A percentile compares a stretch with the other conserved stretches of the same genome.
phyloP scores from a whole-genome alignment of 169 alveolate species.

The Fabrea salina region DNA sequence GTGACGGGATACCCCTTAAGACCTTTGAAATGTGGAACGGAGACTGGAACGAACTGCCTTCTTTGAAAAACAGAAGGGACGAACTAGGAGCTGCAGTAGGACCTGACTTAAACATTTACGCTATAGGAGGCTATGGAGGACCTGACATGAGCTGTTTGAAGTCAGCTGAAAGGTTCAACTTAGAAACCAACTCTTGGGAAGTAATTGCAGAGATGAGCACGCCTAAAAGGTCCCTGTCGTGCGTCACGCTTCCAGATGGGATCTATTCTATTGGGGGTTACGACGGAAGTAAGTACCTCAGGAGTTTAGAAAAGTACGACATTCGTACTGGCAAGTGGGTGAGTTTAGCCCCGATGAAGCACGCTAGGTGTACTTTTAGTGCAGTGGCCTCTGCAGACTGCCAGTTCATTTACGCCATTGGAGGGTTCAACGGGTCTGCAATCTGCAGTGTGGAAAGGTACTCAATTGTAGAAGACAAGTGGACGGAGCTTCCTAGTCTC shows the following conservation, averaged over 20 bases:
- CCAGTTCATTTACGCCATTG: constrained; percentile 70
- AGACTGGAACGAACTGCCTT: constrained; percentile 45
- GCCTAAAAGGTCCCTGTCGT: constrained; percentile 68
- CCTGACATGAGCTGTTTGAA: constrained; percentile 36
- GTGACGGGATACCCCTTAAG: constrained; percentile 65
- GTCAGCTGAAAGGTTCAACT: constrained; percentile 57
- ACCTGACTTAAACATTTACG: constrained; percentile 68
- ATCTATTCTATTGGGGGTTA: constrained; percentile 84
- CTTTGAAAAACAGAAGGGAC: constrained; percentile 69
- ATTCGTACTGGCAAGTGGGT: constrained; percentile 55
- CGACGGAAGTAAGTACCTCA: constrained; percentile 64
- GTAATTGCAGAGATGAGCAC: constrained; percentile 50
- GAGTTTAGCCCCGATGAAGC: constrained; percentile 52
- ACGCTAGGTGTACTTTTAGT: constrained; percentile 69
- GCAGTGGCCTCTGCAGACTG: constrained; percentile 65
- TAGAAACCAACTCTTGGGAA: constrained; percentile 52
- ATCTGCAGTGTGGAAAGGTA: constrained; percentile 65
- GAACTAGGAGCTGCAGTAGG: constrained; percentile 72
- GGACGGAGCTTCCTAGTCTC: constrained; percentile 40
- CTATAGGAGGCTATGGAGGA: constrained; percentile 84
- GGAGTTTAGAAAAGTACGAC: constrained; percentile 64
- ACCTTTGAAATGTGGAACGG: constrained; percentile 41
- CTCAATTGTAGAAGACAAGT: constrained; percentile 36
- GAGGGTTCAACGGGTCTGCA: constrained; percentile 75
- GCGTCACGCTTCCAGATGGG: constrained; percentile 77